These are phyloP conservation scores for Talaromyces sp. DNA, from an alignment of 2,329 filamentous ascomycete genomes.

Conservation along the genomic window DNA sequence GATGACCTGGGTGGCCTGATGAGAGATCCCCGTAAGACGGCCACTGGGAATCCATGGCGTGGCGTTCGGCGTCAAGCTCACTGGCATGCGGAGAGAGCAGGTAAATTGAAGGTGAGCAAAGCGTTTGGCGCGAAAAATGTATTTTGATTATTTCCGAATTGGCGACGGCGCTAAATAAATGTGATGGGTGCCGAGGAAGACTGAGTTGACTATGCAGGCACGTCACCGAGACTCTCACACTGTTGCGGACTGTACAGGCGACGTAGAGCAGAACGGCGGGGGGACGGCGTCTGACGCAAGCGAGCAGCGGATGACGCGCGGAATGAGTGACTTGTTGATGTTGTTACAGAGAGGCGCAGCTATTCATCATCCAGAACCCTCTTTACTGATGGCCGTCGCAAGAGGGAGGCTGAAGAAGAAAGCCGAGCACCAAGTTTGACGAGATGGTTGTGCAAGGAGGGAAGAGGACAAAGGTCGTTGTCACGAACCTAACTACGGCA, in stretches of 20 bases:
- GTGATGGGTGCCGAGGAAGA: neutral
- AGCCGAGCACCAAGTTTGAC: constrained; percentile 7
- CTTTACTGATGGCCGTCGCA: constrained; percentile 5
- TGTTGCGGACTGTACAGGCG: constrained; percentile 10
- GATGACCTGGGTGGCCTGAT: constrained; percentile 59
- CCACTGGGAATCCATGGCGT: constrained; percentile 57
- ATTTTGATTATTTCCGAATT: constrained; percentile 21
- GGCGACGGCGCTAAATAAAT: constrained; percentile 17
- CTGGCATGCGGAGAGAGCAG: constrained; percentile 13
- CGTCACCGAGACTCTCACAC: constrained; percentile 6
- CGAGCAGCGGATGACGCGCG: constrained; percentile 11
- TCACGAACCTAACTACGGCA: neutral
- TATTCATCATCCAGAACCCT: constrained; percentile 19
- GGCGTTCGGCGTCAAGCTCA: constrained; percentile 12
- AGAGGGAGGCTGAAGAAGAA: constrained; percentile 2
- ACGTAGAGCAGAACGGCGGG: constrained; percentile 14
- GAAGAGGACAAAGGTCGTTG: neutral
- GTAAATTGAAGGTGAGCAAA: neutral
- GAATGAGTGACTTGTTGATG: constrained; percentile 18
- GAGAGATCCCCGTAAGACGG: constrained; percentile 60
- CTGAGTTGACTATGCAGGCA: neutral
- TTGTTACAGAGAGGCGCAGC: constrained; percentile 16
- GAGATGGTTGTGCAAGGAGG: constrained; percentile 3
- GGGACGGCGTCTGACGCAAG: constrained; percentile 17
- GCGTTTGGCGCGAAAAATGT: neutral